These are phyloP conservation scores for Pyrenophora graminea DNA, from an alignment of 2,329 filamentous ascomycete genomes.

Conservation along the genomic window DNA sequence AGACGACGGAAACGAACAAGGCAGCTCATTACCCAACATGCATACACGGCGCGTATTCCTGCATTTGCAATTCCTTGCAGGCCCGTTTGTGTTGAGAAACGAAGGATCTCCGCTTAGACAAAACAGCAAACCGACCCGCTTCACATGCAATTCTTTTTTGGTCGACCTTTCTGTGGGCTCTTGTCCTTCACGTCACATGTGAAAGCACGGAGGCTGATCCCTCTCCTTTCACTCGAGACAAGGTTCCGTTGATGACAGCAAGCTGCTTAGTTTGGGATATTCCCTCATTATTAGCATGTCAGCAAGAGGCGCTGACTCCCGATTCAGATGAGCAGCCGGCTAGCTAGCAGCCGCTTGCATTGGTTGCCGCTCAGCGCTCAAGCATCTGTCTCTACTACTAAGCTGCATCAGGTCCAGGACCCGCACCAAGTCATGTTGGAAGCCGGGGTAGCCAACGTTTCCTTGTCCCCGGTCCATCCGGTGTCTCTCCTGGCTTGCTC, in stretches of 20 bases:
- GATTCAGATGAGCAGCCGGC: conserved; percentile 22
- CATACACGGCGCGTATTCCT: no score
- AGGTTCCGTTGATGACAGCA: conserved; percentile 16
- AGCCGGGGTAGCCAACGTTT: conserved; percentile 11
- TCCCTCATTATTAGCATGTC: conserved; percentile 9
- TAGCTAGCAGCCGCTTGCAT: conserved; percentile 12
- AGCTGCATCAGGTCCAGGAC: conserved; percentile 1
- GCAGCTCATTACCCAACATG: no score
- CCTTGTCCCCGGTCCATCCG: conserved; percentile 10
- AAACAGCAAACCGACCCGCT: no score
- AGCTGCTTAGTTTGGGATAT: conserved; percentile 18
- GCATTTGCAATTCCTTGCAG: no score
- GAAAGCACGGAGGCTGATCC: conserved; percentile 22
- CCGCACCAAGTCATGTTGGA: background rate
- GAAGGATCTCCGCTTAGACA: no score
- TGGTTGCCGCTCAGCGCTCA: conserved; percentile 17
- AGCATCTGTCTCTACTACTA: conserved; percentile 14
- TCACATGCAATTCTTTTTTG: no score
- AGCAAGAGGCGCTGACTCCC: conserved; percentile 18
- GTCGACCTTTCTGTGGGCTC: no score
- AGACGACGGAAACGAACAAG: no score
- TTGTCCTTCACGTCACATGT: conserved; percentile 18
- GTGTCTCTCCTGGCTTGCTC: conserved; percentile 8
- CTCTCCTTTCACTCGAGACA: conserved; percentile 12
- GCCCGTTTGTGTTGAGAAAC: no score